Conservation (phyloP, 2,329 filamentous ascomycete species). For the Aaosphaeria pasadenensis region DNA sequence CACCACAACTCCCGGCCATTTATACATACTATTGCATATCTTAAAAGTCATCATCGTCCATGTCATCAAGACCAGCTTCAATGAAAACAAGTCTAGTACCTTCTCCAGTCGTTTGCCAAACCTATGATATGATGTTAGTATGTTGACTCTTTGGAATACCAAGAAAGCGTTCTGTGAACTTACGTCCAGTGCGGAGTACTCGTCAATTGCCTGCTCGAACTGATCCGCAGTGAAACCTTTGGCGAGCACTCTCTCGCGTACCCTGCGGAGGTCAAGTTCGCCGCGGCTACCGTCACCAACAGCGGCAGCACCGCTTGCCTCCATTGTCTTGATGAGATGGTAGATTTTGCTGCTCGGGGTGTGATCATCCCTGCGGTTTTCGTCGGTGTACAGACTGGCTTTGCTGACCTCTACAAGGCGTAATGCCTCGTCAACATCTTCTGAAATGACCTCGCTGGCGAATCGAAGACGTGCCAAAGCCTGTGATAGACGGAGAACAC, state of each 20-base stretch:
- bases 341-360: conserved; percentile 90
- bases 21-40: conserved; percentile 6
- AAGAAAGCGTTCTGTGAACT: conserved; percentile 42
- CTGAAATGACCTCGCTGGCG: conserved; percentile 76
- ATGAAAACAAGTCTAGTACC: conserved; percentile 55
- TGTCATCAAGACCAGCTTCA: conserved; percentile 48
- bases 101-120: conserved; percentile 56
- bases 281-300: conserved; percentile 70
- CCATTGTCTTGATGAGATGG: conserved; percentile 85
- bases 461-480: conserved; percentile 91
- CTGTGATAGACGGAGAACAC: conserved; percentile 88
- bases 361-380: conserved; percentile 57
- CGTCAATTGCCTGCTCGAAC: conserved; percentile 79
- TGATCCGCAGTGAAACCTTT: conserved; percentile 97
- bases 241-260: conserved; percentile 86
- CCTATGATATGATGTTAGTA: conserved; percentile 38
- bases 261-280: conserved; percentile 82
- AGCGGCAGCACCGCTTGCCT: conserved; percentile 76
- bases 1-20: conserved; percentile 6
- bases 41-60: conserved; percentile 39
- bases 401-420: conserved; percentile 91
- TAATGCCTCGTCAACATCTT: conserved; percentile 94
- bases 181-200: conserved; percentile 86
- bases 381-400: conserved; percentile 77
- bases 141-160: neutral